A percentile compares a stretch with the other conserved stretches of the same genome.
These are phyloP conservation scores for Penicillium sp. DNA, from an alignment of 2,329 filamentous ascomycete species.

Conservation along the genomic window DNA sequence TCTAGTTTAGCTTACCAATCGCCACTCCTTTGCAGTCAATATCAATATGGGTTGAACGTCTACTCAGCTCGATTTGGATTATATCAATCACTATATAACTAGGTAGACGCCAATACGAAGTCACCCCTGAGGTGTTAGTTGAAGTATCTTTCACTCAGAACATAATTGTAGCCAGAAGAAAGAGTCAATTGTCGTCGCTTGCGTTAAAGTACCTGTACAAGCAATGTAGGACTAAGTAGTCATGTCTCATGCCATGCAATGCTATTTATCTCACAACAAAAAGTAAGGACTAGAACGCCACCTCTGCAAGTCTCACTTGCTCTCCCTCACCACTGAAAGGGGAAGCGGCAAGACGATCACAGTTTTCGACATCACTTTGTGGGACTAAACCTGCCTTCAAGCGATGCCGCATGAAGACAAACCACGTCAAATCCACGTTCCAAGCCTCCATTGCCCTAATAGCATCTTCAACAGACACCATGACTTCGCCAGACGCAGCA, in stretches of 20 bases:
- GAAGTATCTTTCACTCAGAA: no score
- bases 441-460: conserved; percentile 43
- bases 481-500: not conserved
- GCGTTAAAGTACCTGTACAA: not conserved
- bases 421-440: conserved; percentile 45
- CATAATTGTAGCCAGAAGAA: not conserved
- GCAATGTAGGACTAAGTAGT: not conserved
- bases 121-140: no score
- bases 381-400: not conserved
- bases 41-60: not conserved
- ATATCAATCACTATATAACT: not conserved
- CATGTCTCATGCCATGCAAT: not conserved
- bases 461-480: conserved; percentile 29
- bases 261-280: not conserved
- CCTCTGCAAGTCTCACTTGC: conserved; percentile 33
- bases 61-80: not conserved
- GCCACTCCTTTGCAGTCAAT: conserved; percentile 20
- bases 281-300: conserved; percentile 20
- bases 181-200: not conserved
- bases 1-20: conserved; percentile 22
- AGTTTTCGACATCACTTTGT: not conserved
- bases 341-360: not conserved
- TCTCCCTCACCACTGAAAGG: not conserved
- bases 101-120: no score
- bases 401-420: conserved; percentile 35